A percentile compares a stretch with the other conserved stretches of the same genome.
phyloP scores from a whole-genome alignment of 1,139 yeast species.

The Kodamaea alishanica region DNA sequence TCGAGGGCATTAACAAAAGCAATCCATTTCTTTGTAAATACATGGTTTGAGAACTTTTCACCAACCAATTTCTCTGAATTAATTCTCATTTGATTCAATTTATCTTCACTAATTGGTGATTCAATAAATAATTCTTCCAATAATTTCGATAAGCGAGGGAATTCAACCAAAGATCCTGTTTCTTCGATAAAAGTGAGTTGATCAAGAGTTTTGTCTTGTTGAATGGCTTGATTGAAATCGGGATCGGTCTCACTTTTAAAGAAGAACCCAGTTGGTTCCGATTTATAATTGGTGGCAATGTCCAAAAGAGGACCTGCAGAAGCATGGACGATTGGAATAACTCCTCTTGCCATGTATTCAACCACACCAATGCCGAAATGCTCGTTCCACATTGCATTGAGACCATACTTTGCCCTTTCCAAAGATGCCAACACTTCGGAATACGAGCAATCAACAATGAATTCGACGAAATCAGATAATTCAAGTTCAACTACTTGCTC shows the following conservation, averaged over 20 bases:
- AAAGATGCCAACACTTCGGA: slow-evolving; percentile 54
- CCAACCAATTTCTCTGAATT: slow-evolving; percentile 51
- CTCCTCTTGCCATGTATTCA: slow-evolving; percentile 84
- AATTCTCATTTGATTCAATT: slow-evolving; percentile 43
- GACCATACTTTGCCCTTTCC: slow-evolving; percentile 64
- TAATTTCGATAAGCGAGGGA: slow-evolving; percentile 38
- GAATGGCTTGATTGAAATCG: slow-evolving; percentile 53
- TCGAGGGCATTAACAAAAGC: slow-evolving; percentile 37
- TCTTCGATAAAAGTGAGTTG: not conserved
- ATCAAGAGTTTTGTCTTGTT: slow-evolving; percentile 12
- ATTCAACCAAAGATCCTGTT: slow-evolving; percentile 15
- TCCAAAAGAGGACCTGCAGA: slow-evolving; percentile 93
- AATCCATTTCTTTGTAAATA: slow-evolving; percentile 61
- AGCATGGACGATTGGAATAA: slow-evolving; percentile 86
- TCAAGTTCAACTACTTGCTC: slow-evolving; percentile 43
- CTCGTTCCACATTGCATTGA: slow-evolving; percentile 99
- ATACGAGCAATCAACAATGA: slow-evolving; percentile 76
- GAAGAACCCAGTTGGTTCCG: slow-evolving; percentile 58
- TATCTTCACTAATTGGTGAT: slow-evolving; percentile 33
- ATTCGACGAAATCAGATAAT: slow-evolving; percentile 52
- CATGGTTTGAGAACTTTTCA: slow-evolving; percentile 64
- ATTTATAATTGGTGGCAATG: slow-evolving; percentile 48
- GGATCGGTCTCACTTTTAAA: slow-evolving; percentile 54
- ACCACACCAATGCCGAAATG: slow-evolving; percentile 98
- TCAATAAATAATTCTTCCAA: slow-evolving; percentile 38